Evolutionary conservation across 2,329 filamentous ascomycete species (phyloP), one percentile per base, ranked within the genome.

Genomic region (Fusarium annulatum): DNA sequence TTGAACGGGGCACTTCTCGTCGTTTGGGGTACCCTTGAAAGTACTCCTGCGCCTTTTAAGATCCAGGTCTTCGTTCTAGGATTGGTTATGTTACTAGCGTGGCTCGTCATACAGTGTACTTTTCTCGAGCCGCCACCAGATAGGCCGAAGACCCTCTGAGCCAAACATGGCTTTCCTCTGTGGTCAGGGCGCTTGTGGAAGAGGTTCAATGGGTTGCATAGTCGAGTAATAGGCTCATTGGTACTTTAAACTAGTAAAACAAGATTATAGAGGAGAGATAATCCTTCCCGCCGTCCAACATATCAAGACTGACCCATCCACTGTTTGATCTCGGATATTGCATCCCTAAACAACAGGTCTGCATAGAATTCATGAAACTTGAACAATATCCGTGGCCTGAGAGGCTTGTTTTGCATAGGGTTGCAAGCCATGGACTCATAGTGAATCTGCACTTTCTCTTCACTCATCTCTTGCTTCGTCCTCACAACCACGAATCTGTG

Each of bases 401-500:
- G 30, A 11, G 61, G 64, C 4, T 70, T 76, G 52, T 80, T 71
- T 9, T 64, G 42, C 1, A 19, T 74, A 1, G 80, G 79, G 5
- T 81, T 80, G 21, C 80, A 81, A 7, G 67, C 58, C 41, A 76
- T 69, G 28, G 71, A 73, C 41, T 79, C 75, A 18, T 45, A 73
- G 21, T 74, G 69, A 18, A 81, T 61, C 36, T 73, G 67, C 8
- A 79, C 58, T 6, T 26, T 64, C 19, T 38, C 28, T 8, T 34
- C 33, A 2, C 7, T 48, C 0, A 34, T 28, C 5, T 59, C 45
- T 3, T 43, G n/a, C 12, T 38, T 34, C 6, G 63, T 46, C 10
- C 79, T 70, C 5, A 77, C 61, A 9, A 82, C 61, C 12, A 73
- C 75, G 30, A 82, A 79, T 4, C 79, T 72, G 53, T 82, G 80